Evolutionary conservation across 495 filamentous ascomycete genomes (phyloP).

Genomic region (Aspergillus bertholletiae): DNA sequence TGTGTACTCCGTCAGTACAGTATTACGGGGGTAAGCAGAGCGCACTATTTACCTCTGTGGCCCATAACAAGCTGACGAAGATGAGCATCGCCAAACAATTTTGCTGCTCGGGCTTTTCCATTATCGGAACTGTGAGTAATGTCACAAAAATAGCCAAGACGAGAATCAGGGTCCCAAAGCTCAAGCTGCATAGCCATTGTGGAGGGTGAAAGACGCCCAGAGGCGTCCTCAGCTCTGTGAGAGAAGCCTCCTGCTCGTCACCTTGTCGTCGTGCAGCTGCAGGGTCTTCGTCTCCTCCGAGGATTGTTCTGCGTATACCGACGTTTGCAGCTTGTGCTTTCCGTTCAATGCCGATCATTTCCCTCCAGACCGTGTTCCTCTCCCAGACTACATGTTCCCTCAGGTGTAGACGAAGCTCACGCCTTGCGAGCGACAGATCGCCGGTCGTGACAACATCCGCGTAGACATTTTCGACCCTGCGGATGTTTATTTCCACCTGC

Average conservation of each 20-base stretch:
- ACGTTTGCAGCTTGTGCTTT: conserved; percentile 94
- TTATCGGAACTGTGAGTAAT: conserved; percentile 69
- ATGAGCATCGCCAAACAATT: conserved; percentile 93
- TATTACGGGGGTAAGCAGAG: neutral
- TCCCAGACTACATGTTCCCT: conserved; percentile 99
- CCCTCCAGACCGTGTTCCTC: conserved; percentile 96
- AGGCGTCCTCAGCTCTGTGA: conserved; percentile 74
- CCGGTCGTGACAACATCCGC: conserved; percentile 76
- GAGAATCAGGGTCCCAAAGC: conserved; percentile 70
- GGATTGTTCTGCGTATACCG: conserved; percentile 71
- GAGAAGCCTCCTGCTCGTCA: conserved; percentile 62
- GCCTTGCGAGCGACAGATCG: conserved; percentile 66
- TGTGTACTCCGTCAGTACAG: neutral
- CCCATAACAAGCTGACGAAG: conserved; percentile 93
- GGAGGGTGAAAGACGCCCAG: conserved; percentile 74
- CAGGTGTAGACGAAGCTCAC: conserved; percentile 85
- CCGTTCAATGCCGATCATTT: conserved; percentile 97
- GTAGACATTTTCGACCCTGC: conserved; percentile 73
- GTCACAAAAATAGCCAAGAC: conserved; percentile 70
- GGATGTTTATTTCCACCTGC: conserved; percentile 65
- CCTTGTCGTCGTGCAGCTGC: conserved; percentile 73
- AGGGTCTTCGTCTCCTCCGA: conserved; percentile 71
- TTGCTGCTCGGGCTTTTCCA: conserved; percentile 84
- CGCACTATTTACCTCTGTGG: conserved; percentile 70
- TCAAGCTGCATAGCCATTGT: conserved; percentile 75